These are phyloP conservation scores for Fusarium concolor DNA, from an alignment of 2,329 filamentous ascomycete genomes.

Conservation along the genomic window DNA sequence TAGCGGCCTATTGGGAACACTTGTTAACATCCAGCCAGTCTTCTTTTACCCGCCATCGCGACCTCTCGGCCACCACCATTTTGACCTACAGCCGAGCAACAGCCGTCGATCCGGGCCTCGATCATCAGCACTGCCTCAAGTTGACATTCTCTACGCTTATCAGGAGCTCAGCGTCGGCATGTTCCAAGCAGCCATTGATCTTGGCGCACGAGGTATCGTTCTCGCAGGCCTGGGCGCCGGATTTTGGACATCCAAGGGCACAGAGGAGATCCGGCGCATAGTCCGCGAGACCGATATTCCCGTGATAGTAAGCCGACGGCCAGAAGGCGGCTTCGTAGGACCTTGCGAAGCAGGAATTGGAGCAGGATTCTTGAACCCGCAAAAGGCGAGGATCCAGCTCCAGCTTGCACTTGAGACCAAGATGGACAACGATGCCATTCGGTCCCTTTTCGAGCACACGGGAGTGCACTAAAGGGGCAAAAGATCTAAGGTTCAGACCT, in stretches of 20 bases:
- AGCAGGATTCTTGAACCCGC: constrained; percentile 66
- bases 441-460: constrained; percentile 46
- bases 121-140: constrained; percentile 58
- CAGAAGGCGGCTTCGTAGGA: constrained; percentile 65
- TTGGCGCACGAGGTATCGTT: constrained; percentile 65
- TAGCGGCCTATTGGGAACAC: constrained; percentile 66
- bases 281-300: constrained; percentile 59
- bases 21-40: constrained; percentile 68
- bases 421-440: constrained; percentile 46
- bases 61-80: constrained; percentile 60
- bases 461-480: constrained; percentile 41
- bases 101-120: constrained; percentile 22
- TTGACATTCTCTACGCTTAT: constrained; percentile 68
- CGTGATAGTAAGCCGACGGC: constrained; percentile 63
- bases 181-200: constrained; percentile 60
- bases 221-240: constrained; percentile 67
- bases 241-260: constrained; percentile 57
- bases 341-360: constrained; percentile 54
- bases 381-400: constrained; percentile 65
- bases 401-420: constrained; percentile 54
- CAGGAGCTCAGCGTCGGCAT: constrained; percentile 63
- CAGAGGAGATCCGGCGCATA: constrained; percentile 56
- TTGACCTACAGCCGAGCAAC: constrained; percentile 49
- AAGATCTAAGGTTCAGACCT: constrained; percentile 19
- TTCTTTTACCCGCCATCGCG: constrained; percentile 68